These are phyloP conservation scores for Thielaviopsis euricoi DNA, from an alignment of 2,329 filamentous ascomycete genomes.

Conservation along the genomic window DNA sequence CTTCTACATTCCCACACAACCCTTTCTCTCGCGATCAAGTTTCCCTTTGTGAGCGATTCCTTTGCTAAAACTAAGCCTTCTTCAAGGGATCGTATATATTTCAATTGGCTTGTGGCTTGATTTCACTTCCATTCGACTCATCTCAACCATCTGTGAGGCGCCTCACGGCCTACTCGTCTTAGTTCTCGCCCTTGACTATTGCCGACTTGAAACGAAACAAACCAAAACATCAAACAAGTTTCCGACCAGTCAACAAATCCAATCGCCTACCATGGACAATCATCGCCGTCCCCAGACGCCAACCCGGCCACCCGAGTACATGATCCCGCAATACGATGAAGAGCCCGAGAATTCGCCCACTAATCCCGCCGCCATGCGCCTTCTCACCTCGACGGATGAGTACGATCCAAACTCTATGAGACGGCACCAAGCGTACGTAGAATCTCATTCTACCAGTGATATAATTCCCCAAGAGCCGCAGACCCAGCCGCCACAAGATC, in stretches of 20 bases:
- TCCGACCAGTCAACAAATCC: neutral
- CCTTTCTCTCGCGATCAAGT: neutral
- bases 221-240: neutral
- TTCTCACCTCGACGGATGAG: conserved; percentile 48
- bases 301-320: conserved; percentile 39
- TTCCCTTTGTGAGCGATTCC: neutral
- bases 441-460: neutral
- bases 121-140: neutral
- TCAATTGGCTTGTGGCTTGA: neutral
- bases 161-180: neutral
- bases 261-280: conserved; percentile 7
- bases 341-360: conserved; percentile 27
- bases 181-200: neutral
- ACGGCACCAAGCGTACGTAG: conserved; percentile 38
- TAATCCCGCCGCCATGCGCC: conserved; percentile 37
- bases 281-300: conserved; percentile 19
- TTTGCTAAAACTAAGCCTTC: neutral
- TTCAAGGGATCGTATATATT: neutral
- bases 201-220: neutral
- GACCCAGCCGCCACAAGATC: neutral
- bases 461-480: neutral
- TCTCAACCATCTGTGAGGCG: neutral
- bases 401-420: conserved; percentile 18
- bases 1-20: neutral
- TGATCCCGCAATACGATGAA: conserved; percentile 38